These are phyloP conservation scores for Aegilops speltoides DNA, from an alignment of 176 grass and related monocot genomes.

Conservation along the genomic window DNA sequence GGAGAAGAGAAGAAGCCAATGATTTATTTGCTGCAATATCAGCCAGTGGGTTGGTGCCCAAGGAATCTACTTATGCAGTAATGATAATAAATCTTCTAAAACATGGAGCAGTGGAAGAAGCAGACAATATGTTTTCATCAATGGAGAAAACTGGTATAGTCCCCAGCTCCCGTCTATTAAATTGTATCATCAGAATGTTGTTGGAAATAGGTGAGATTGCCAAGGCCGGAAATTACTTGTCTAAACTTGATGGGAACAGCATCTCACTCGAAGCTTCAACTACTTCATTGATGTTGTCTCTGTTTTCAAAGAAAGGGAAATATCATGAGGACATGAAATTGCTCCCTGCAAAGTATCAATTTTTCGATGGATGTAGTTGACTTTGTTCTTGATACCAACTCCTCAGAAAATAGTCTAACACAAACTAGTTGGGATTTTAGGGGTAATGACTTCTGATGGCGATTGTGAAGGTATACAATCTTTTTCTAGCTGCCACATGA, in stretches of 20 bases:
- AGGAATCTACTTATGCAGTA: not conserved
- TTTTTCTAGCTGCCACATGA: not conserved
- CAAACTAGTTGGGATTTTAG: not conserved
- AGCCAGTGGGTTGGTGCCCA: not conserved
- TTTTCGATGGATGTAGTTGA: not conserved
- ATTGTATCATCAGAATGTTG: not conserved
- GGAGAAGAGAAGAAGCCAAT: not conserved
- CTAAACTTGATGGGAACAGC: not conserved
- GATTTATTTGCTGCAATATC: not conserved
- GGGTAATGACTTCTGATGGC: not conserved
- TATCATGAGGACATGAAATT: not conserved
- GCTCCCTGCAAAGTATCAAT: constrained; percentile 1
- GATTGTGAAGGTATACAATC: not conserved
- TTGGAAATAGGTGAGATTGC: not conserved
- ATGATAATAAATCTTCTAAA: not conserved
- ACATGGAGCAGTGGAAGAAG: not conserved
- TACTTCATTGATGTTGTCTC: not conserved
- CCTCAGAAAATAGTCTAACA: not conserved
- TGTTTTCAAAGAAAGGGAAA: not conserved
- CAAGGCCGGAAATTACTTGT: not conserved
- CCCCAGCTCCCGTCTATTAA: not conserved
- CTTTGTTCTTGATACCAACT: not conserved
- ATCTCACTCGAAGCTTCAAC: not conserved
- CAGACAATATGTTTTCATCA: not conserved
- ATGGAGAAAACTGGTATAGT: not conserved